phyloP scores from a whole-genome alignment of 345 rosid genomes.

The Eutrema yunnanense region DNA sequence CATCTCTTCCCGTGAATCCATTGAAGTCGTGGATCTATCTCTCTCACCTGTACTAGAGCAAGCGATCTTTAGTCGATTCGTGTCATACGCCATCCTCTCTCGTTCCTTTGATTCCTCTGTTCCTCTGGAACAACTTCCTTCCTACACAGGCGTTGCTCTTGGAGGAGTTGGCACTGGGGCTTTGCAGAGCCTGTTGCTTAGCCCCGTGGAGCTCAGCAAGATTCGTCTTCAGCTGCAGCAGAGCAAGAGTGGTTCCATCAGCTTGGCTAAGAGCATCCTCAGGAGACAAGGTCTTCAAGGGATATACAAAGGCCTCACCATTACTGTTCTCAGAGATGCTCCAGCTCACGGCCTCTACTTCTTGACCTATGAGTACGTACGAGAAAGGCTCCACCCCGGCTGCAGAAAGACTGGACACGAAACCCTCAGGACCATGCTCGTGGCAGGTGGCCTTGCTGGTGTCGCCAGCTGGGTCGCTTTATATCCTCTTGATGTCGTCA shows the following conservation, averaged over 20 bases:
- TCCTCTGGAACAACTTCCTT: constrained; percentile 56
- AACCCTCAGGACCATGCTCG: constrained; percentile 63
- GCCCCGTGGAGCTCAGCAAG: constrained; percentile 77
- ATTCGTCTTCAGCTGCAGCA: constrained; percentile 77
- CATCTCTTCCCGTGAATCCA: too few relatives aligned
- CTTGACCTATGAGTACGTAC: constrained; percentile 80
- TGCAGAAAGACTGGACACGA: constrained; percentile 73
- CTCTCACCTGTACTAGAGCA: too few relatives aligned
- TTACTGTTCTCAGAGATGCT: constrained; percentile 79
- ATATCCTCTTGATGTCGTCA: constrained; percentile 83
- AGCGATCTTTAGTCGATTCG: too few relatives aligned
- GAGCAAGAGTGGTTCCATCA: constrained; percentile 42
- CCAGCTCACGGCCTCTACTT: constrained; percentile 84
- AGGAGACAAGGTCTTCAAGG: constrained; percentile 56
- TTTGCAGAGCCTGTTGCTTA: constrained; percentile 62
- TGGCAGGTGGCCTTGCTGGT: constrained; percentile 85
- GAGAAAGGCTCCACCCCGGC: constrained; percentile 84
- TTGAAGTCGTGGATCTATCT: too few relatives aligned
- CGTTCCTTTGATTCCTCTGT: constrained; percentile 54
- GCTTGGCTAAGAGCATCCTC: constrained; percentile 55
- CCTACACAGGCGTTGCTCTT: constrained; percentile 74
- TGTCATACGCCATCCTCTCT: constrained; percentile 74
- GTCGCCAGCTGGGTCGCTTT: constrained; percentile 90
- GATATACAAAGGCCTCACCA: constrained; percentile 62
- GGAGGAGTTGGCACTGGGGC: constrained; percentile 93